Percentiles rank a stretch among this genome's conserved stretches.
phyloP scores from a whole-genome alignment of 83 land plant genomes.

The Isoetes engelmannii region DNA sequence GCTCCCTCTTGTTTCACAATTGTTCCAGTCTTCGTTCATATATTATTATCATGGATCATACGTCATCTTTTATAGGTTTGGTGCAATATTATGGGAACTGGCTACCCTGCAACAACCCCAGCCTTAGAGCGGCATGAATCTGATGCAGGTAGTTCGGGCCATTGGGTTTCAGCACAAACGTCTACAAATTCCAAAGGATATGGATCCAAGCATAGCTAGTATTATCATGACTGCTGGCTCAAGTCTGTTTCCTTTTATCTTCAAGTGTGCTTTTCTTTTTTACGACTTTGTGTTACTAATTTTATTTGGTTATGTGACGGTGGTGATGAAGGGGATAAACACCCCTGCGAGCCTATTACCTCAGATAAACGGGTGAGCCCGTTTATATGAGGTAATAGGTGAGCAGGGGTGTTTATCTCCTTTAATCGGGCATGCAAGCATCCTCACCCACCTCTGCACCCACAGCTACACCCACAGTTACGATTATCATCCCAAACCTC shows the following conservation, averaged over 20 bases:
- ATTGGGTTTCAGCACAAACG: constrained; percentile 92
- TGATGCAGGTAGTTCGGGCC: constrained; percentile 94
- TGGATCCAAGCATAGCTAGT: constrained; percentile 73
- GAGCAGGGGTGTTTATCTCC: no score
- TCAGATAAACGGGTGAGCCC: no score
- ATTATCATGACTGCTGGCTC: constrained; percentile 83
- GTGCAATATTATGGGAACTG: constrained; percentile 94
- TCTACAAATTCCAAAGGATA: constrained; percentile 72
- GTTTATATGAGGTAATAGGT: no score
- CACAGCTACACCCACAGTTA: no score
- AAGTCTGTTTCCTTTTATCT: constrained; percentile 47
- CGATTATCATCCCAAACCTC: no score
- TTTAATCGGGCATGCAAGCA: no score
- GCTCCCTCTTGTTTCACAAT: not conserved
- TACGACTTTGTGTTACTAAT: not conserved
- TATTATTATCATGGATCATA: not conserved
- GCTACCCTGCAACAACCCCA: constrained; percentile 80
- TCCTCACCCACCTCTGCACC: no score
- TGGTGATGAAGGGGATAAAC: no score
- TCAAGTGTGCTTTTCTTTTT: not conserved
- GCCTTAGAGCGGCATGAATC: constrained; percentile 96
- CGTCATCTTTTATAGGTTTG: constrained; percentile 63
- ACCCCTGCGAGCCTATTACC: no score
- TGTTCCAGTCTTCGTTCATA: not conserved
- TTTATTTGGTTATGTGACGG: not conserved